Base-by-base conservation (phyloP, 495 filamentous ascomycete genomes). In the Annulohypoxylon maeteangense region DNA sequence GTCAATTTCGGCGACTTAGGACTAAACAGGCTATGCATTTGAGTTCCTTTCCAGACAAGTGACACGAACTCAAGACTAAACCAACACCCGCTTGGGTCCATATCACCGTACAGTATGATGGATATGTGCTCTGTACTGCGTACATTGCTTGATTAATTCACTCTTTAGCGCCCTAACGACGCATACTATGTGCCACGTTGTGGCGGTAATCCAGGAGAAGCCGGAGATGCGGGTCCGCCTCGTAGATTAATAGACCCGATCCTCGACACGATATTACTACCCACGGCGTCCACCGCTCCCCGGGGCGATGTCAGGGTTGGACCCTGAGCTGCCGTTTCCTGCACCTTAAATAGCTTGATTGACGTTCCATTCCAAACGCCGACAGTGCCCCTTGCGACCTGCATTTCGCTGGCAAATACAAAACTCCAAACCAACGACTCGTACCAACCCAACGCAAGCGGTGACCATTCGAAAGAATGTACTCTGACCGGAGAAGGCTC, bases 401-500 rank as follows among this genome's bases (percentile, higher is more conserved):
- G 87, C 88, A 97, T 92, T 79, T 99, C 95, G 68, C 88, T 89
- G 29, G 90, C 87, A 80, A 98, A 99, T 69, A 97, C 89, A 79
- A 97, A 94, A n/a, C 93, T 89, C 95, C 95, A 99, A 6, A 99
- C 87, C 18, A 98, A 80, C 0, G 91, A 93, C 77, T 98, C 93
- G 74, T 99, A 99, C 95, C 95, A 99, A 51, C 96, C 95, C 38
- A 99, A 86, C 0, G 92, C 91, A 10, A 97, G 83, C 0, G 93
- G 90, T 1, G 94, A 95, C 95, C 95, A 99, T 80, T 97, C 93
- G 78, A 99, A 99, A 56, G 92, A 90, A 74, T 98, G 95, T 1
- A 94, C 90, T 34, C 92, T 88, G 50, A 91, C 82, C 0, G 92
- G 86, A 1, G 90, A 89, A 8, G 92, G 89, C 23, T 97, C 94